Evolutionary conservation across 1,284 basidiomycete genomes (phyloP).

Genomic region (Chalciporus sp.): DNA sequence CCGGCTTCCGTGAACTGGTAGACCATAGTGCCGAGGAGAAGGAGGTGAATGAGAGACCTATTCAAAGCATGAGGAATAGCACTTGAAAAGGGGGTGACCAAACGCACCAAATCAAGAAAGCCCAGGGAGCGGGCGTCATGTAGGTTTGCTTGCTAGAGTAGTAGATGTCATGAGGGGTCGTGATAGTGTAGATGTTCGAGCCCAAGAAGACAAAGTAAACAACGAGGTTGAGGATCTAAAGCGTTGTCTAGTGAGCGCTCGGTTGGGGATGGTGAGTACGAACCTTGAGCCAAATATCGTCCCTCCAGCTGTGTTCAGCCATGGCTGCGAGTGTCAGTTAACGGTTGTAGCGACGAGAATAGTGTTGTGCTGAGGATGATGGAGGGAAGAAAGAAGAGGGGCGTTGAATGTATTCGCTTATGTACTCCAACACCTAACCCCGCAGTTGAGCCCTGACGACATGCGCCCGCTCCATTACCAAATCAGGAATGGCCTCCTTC

Average conservation of each 20-base stretch:
- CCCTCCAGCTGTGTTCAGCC: conserved; percentile 65
- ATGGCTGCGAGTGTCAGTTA: conserved; percentile 39
- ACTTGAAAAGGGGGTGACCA: conserved; percentile 15
- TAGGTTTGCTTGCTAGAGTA: conserved; percentile 80
- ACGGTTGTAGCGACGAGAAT: not conserved
- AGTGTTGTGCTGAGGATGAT: not conserved
- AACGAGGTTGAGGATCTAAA: conserved; percentile 75
- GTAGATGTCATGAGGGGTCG: conserved; percentile 71
- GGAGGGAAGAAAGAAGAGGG: conserved; percentile 24
- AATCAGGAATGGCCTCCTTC: conserved; percentile 6
- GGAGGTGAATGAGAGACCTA: conserved; percentile 82
- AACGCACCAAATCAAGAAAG: conserved; percentile 77
- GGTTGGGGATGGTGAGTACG: conserved; percentile 10
- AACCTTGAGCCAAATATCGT: conserved; percentile 81
- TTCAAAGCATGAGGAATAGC: conserved; percentile 15
- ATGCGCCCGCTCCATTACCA: conserved; percentile 17
- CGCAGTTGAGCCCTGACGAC: conserved; percentile 22
- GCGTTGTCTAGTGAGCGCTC: not conserved
- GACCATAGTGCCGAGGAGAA: conserved; percentile 85
- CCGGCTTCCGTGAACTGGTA: conserved; percentile 89
- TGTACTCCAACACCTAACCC: conserved; percentile 17
- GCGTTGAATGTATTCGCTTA: conserved; percentile 22
- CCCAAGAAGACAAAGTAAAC: conserved; percentile 84
- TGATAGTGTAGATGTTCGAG: conserved; percentile 85
- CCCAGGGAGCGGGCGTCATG: conserved; percentile 87